These are phyloP conservation scores for Anisodus tanguticus DNA, from an alignment of 257 asterid species.

Conservation along the genomic window DNA sequence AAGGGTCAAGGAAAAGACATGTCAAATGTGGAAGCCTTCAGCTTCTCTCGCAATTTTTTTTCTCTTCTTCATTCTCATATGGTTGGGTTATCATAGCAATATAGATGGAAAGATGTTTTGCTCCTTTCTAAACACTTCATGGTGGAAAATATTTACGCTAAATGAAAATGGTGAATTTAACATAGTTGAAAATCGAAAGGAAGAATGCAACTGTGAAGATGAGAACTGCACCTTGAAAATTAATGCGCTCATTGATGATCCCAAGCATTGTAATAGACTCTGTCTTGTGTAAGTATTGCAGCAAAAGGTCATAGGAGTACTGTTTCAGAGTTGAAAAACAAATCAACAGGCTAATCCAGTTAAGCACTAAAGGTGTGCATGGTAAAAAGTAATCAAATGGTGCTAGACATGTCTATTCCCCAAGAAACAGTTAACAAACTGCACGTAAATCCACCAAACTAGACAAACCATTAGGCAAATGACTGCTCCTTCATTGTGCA, in stretches of 20 bases:
- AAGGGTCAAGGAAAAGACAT: neutral
- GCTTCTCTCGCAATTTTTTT: neutral
- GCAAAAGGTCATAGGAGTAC: slow-evolving; percentile 90
- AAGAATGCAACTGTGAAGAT: neutral
- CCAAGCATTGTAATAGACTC: slow-evolving; percentile 92
- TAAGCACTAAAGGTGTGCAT: neutral
- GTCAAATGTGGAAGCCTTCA: neutral
- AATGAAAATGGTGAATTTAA: slow-evolving; percentile 21
- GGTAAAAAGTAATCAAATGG: slow-evolving; percentile 15
- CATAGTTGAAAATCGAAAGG: slow-evolving; percentile 15
- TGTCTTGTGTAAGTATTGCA: slow-evolving; percentile 89
- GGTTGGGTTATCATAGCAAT: slow-evolving; percentile 9
- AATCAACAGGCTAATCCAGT: slow-evolving; percentile 33
- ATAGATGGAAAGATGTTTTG: neutral
- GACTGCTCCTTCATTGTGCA: neutral
- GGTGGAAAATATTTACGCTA: slow-evolving; percentile 21
- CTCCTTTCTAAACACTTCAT: neutral
- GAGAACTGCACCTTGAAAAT: slow-evolving; percentile 68
- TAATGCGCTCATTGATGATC: slow-evolving; percentile 89
- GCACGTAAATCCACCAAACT: slow-evolving; percentile 10
- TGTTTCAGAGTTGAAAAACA: slow-evolving; percentile 41
- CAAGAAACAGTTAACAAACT: slow-evolving; percentile 4
- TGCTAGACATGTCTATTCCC: neutral
- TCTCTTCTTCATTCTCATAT: slow-evolving; percentile 6
- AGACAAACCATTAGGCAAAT: neutral